Base-by-base conservation (phyloP, 2,329 filamentous ascomycete species). In the Pseudogymnoascus sp. region DNA sequence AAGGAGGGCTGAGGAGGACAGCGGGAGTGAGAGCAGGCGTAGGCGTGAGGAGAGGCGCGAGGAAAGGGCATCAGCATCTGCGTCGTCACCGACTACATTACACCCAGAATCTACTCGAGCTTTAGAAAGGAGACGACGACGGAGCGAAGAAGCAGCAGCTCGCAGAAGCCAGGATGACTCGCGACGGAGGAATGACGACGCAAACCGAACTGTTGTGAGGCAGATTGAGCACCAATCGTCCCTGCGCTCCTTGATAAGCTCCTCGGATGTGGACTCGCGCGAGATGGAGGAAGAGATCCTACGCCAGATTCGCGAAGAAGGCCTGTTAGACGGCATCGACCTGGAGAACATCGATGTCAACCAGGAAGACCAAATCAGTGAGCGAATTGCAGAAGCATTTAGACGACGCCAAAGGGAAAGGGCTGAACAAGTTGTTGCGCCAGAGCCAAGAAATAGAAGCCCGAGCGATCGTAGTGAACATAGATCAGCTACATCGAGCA, bases 201-300 rank as follows among this genome's bases (percentile, higher is more conserved):
- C 66, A 18, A 68, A 62, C 31, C 64, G 65, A 18, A 69, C 68
- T 3, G 69, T 69, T 21, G 69, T 67, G 21, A 78, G 89, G 60
- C 88, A 87, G 61, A 81, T 97, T 59, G 91, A 95, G 72, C 93
- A 97, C 72, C 93, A 97, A 77, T 88, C 91, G 0, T 96, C 92
- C 64, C 78, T 97, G 67, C 82, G 93, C 62, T 96, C 90, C 8
- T 77, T 97, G 64, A 86, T 97, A 64, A 93, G 90, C 71, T 84
- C 88, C 3, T 90, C 89, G 0, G 89, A 93, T 66, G 81, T 90
- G 63, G 90, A 90, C 68, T 86, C 88, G 53, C 83, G 86, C 18
- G 89, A 93, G 68, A 88, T 96, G 69, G 89, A 96, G 72, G 86
- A 89, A 65, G 92, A 96, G 72, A 96, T 97, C 64, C 84, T 96